Conservation (phyloP, 192 early-diverging fungal species). For the Podila minutissima region DNA sequence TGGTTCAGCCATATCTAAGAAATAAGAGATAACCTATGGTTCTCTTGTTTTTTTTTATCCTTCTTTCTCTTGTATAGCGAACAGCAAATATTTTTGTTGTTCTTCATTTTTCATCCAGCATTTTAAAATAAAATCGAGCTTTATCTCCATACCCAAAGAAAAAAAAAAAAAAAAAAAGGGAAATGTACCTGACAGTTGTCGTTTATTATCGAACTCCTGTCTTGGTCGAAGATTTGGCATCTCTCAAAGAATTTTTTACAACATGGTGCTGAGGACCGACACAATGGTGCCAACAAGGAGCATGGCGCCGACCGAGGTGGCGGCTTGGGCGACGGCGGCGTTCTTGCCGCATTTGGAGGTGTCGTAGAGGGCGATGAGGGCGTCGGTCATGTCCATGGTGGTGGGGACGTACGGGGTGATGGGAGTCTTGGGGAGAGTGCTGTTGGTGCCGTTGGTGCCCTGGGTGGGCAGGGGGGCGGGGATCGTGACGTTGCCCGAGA, state of each 20-base stretch:
- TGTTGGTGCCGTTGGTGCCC: not conserved
- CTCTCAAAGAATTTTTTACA: constrained; percentile 5
- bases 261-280: constrained; percentile 26
- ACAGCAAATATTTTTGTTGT: not conserved
- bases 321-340: constrained; percentile 22
- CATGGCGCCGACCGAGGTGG: constrained; percentile 19
- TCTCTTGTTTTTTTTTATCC: not conserved
- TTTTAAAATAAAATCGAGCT: too few species aligned
- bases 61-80: not conserved
- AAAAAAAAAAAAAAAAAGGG: too few species aligned
- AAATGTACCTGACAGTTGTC: too few species aligned
- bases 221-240: not conserved
- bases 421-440: constrained; percentile 1
- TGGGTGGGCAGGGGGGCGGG: not conserved
- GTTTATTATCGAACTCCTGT: not conserved
- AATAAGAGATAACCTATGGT: not conserved
- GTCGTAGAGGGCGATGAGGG: constrained; percentile 30
- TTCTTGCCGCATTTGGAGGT: constrained; percentile 11
- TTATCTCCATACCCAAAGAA: too few species aligned
- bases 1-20: constrained; percentile 43
- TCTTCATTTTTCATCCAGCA: not conserved
- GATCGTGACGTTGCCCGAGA: not conserved
- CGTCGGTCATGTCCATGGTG: constrained; percentile 21
- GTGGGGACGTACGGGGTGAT: not conserved
- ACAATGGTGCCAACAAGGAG: constrained; percentile 13